Evolutionary conservation across 768 basidiomycete species (phyloP).

Genomic region (Lentinula aciculospora): DNA sequence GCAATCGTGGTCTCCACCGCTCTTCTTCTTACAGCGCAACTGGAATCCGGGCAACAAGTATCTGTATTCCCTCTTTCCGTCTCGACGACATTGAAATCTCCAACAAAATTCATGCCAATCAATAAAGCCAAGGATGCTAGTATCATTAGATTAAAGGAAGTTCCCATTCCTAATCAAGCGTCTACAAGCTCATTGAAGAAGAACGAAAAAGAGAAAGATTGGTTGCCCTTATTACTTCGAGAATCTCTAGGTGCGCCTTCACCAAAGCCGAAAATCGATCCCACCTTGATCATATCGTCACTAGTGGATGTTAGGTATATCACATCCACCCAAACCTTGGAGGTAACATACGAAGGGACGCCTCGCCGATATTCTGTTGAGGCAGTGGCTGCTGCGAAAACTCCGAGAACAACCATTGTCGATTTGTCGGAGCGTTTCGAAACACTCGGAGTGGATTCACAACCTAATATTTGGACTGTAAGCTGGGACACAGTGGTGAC

Average conservation of each 20-base stretch:
- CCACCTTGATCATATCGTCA: background rate
- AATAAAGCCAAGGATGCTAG: conserved; percentile 45
- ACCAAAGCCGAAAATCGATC: conserved; percentile 9
- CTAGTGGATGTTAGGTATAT: conserved; percentile 72
- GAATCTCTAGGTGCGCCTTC: conserved; percentile 57
- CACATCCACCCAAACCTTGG: conserved; percentile 51
- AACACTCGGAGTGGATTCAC: conserved; percentile 36
- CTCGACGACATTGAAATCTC: conserved; percentile 23
- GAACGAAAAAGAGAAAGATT: conserved; percentile 44
- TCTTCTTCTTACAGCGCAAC: conserved; percentile 54
- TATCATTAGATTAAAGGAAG: conserved; percentile 48
- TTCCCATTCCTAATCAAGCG: conserved; percentile 15
- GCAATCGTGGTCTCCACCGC: conserved; percentile 53
- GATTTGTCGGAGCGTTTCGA: conserved; percentile 36
- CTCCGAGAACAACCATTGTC: conserved; percentile 10
- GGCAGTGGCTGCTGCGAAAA: conserved; percentile 33
- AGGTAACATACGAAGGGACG: conserved; percentile 59
- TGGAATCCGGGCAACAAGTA: conserved; percentile 43
- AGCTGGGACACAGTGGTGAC: conserved; percentile 64
- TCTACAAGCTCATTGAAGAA: conserved; percentile 12
- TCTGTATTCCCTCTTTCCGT: conserved; percentile 45
- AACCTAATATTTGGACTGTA: conserved; percentile 48
- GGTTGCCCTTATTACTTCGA: conserved; percentile 61
- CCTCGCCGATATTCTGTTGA: conserved; percentile 48
- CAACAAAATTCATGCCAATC: conserved; percentile 44